Percentiles rank a stretch among this genome's conserved stretches.
These are phyloP conservation scores for Flaveria trinervia DNA, from an alignment of 129 eudicot genomes.

Conservation along the genomic window DNA sequence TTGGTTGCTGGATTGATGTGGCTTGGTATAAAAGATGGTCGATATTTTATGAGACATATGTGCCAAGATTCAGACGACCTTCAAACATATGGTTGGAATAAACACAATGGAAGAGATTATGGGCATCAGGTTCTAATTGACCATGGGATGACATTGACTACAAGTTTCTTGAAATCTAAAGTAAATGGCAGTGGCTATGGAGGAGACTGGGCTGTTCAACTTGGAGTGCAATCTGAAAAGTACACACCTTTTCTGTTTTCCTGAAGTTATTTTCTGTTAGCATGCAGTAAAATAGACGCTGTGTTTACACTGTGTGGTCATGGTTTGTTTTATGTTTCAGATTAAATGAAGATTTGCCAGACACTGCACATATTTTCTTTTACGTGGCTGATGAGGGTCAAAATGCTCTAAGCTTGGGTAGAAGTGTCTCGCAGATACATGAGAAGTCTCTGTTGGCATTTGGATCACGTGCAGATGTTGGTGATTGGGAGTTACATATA, in stretches of 20 bases:
- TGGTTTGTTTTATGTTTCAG: conserved; percentile 25
- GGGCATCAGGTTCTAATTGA: conserved; percentile 80
- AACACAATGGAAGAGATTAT: conserved; percentile 94
- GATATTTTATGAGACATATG: conserved; percentile 72
- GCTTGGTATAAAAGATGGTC: conserved; percentile 87
- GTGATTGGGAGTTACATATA: conserved; percentile 84
- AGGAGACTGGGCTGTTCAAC: conserved; percentile 94
- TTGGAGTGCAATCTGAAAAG: conserved; percentile 66
- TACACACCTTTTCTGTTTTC: conserved; percentile 24
- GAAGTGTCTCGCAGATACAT: conserved; percentile 43
- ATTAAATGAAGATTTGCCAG: conserved; percentile 43
- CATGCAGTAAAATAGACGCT: neutral
- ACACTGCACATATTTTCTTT: conserved; percentile 73
- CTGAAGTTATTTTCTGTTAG: neutral
- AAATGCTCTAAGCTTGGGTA: conserved; percentile 61
- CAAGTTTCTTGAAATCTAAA: conserved; percentile 78
- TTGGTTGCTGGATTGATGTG: conserved; percentile 94
- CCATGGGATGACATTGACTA: conserved; percentile 66
- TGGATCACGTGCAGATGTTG: conserved; percentile 79
- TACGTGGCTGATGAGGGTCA: conserved; percentile 92
- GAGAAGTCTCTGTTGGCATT: conserved; percentile 65
- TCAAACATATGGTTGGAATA: conserved; percentile 84
- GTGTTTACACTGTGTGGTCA: neutral
- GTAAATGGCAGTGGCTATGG: conserved; percentile 83
- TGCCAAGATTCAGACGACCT: conserved; percentile 94